phyloP scores from a whole-genome alignment of 2,329 filamentous ascomycete species.

The Lachnum nothofagi region DNA sequence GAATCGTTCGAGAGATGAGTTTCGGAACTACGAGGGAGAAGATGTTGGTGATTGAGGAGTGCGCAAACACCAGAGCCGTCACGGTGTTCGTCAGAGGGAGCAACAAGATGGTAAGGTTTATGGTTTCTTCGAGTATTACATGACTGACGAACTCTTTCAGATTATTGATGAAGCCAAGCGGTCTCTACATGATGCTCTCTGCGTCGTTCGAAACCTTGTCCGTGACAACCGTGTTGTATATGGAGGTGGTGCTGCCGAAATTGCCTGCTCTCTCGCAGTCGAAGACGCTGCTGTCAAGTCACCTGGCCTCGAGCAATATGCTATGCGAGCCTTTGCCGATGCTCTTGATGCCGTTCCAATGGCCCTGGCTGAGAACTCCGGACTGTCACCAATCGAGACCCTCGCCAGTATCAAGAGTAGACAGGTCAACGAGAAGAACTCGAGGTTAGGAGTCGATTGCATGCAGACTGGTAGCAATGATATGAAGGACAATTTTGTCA shows the following conservation, averaged over 20 bases:
- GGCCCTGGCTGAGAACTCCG: slow-evolving; percentile 95
- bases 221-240: slow-evolving; percentile 96
- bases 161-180: slow-evolving; percentile 99
- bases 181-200: slow-evolving; percentile 93
- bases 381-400: slow-evolving; percentile 90
- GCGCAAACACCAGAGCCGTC: slow-evolving; percentile 92
- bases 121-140: slow-evolving; percentile 2
- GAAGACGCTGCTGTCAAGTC: slow-evolving; percentile 94
- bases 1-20: slow-evolving; percentile 86
- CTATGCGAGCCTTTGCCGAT: slow-evolving; percentile 96
- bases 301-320: slow-evolving; percentile 95
- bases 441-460: slow-evolving; percentile 87
- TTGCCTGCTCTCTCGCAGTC: slow-evolving; percentile 92
- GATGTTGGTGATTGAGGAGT: slow-evolving; percentile 99
- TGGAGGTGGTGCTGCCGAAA: slow-evolving; percentile 92
- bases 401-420: slow-evolving; percentile 92
- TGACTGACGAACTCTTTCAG: slow-evolving; percentile 41
- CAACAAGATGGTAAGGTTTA: slow-evolving; percentile 86
- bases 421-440: slow-evolving; percentile 81
- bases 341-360: slow-evolving; percentile 90
- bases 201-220: slow-evolving; percentile 94
- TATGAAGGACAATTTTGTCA: slow-evolving; percentile 97
- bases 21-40: slow-evolving; percentile 98
- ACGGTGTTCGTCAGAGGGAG: slow-evolving; percentile 94
- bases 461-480: slow-evolving; percentile 94